Evolutionary conservation across 805 yeast species (phyloP).

Genomic region (Lipomyces yamanashiensis): DNA sequence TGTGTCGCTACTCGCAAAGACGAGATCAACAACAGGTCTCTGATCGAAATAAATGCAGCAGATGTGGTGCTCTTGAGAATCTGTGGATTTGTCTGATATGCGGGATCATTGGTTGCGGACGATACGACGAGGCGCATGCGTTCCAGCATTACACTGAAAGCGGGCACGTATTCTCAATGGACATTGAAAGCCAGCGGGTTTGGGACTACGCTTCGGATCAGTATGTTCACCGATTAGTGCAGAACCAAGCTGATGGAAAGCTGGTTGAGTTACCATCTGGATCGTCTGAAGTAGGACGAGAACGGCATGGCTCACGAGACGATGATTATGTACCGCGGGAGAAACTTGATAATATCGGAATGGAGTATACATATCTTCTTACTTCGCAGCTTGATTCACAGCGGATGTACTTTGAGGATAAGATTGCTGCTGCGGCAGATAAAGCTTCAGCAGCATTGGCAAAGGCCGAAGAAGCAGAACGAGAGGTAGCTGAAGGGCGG

Average conservation of each 20-base stretch:
- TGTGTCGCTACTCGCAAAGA: slow-evolving; percentile 75
- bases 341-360: slow-evolving; percentile 62
- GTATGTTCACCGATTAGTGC: slow-evolving; percentile 83
- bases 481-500: slow-evolving; percentile 34
- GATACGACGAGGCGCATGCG: slow-evolving; percentile 86
- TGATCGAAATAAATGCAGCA: slow-evolving; percentile 49
- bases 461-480: slow-evolving; percentile 37
- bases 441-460: slow-evolving; percentile 38
- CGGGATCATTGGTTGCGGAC: slow-evolving; percentile 90
- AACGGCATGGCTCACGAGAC: not conserved
- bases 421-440: slow-evolving; percentile 47
- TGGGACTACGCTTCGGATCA: slow-evolving; percentile 95
- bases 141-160: slow-evolving; percentile 77
- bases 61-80: slow-evolving; percentile 64
- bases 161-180: slow-evolving; percentile 91
- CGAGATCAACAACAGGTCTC: slow-evolving; percentile 33
- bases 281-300: not conserved
- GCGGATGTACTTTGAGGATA: slow-evolving; percentile 75
- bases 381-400: slow-evolving; percentile 85
- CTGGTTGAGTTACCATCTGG: slow-evolving; percentile 70
- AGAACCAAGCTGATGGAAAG: slow-evolving; percentile 87
- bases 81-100: slow-evolving; percentile 90
- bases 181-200: slow-evolving; percentile 77
- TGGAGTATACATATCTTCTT: slow-evolving; percentile 79
- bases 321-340: slow-evolving; percentile 37